Percentiles rank a stretch among this genome's conserved stretches.
Evolutionary conservation across 1,284 basidiomycete species (phyloP).

Genomic region (Sporisorium exsertum): DNA sequence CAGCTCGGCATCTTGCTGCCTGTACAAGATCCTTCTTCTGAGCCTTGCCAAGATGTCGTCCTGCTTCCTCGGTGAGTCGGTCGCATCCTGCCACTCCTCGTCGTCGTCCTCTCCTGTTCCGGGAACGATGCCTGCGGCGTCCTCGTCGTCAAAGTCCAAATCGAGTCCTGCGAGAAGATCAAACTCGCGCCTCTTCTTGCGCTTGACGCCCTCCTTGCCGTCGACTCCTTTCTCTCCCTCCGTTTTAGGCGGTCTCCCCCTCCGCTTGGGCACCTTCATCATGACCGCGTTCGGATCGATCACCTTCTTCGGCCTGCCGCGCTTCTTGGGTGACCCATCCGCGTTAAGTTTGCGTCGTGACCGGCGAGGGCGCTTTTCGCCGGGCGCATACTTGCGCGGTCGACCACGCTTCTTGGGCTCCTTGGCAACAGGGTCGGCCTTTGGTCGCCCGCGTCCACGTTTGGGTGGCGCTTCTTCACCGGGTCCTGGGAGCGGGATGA

Average conservation of each 20-base stretch:
- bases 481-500: slow-evolving; percentile 25
- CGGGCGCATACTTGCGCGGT: slow-evolving; percentile 40
- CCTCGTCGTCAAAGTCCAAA: slow-evolving; percentile 32
- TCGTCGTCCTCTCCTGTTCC: slow-evolving; percentile 25
- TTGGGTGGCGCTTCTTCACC: slow-evolving; percentile 11
- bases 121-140: slow-evolving; percentile 21
- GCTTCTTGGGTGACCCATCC: slow-evolving; percentile 39
- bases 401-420: slow-evolving; percentile 46
- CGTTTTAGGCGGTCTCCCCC: slow-evolving; percentile 38
- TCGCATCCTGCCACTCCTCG: slow-evolving; percentile 29
- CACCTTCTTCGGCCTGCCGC: slow-evolving; percentile 44
- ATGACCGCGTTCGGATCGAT: slow-evolving; percentile 33
- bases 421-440: slow-evolving; percentile 20
- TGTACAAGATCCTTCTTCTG: slow-evolving; percentile 41
- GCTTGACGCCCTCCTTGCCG: slow-evolving; percentile 3
- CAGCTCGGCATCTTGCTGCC: slow-evolving; percentile 44
- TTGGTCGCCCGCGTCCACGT: slow-evolving; percentile 39
- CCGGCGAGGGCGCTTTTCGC: slow-evolving; percentile 24
- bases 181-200: slow-evolving; percentile 39
- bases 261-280: slow-evolving; percentile 41
- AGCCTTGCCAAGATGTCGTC: slow-evolving; percentile 44
- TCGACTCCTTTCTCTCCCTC: slow-evolving; percentile 12
- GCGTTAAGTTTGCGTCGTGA: slow-evolving; percentile 40
- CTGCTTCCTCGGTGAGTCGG: slow-evolving; percentile 24
- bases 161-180: slow-evolving; percentile 45